Conservation (phyloP, 345 rosid species). For the Nasturtium officinale region DNA sequence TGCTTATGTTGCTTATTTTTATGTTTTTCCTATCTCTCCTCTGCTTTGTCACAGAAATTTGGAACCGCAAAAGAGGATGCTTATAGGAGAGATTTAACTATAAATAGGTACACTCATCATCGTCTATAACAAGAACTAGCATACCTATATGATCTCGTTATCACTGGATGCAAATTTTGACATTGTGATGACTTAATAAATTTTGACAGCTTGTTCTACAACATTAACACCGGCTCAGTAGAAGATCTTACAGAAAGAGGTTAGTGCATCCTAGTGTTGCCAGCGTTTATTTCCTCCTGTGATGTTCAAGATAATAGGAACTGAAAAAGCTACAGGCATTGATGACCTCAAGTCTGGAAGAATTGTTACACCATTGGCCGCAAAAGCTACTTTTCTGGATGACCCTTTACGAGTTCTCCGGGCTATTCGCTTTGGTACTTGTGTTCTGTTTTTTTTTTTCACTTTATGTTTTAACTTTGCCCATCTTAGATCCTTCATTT, state of each 20-base stretch:
- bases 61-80: conserved; percentile 98
- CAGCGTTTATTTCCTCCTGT: conserved; percentile 14
- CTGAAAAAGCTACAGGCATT: conserved; percentile 56
- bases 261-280: conserved; percentile 32
- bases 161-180: background rate
- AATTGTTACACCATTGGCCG: conserved; percentile 86
- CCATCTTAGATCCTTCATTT: conserved; percentile 12
- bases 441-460: background rate
- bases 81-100: conserved; percentile 86
- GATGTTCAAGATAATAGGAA: background rate
- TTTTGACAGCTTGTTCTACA: conserved; percentile 80
- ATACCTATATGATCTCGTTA: conserved; percentile 1
- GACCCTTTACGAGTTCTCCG: conserved; percentile 95
- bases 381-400: conserved; percentile 89
- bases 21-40: background rate
- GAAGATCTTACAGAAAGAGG: conserved; percentile 96
- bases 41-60: conserved; percentile 60
- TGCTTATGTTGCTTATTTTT: conserved; percentile 22
- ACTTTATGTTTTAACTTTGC: background rate
- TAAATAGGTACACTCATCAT: conserved; percentile 67
- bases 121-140: background rate
- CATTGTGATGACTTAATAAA: conserved; percentile 26
- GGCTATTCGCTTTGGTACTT: conserved; percentile 93
- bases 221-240: conserved; percentile 67
- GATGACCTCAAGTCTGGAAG: conserved; percentile 77